Evolutionary conservation across 2,329 filamentous ascomycete species (phyloP).

Genomic region (Hirsutella minnesotensis): DNA sequence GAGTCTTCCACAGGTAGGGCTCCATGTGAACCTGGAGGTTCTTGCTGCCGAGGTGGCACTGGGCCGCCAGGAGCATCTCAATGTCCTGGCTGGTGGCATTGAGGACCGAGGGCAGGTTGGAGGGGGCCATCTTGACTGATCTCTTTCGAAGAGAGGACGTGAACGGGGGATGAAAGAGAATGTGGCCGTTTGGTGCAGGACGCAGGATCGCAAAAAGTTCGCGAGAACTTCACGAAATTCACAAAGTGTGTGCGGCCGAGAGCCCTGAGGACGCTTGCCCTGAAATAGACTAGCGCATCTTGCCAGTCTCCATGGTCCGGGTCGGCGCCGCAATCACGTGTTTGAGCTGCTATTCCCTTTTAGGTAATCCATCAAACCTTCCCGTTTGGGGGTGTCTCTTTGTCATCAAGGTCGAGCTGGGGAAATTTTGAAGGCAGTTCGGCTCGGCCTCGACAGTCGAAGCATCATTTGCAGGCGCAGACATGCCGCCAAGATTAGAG

Average conservation of each 20-base stretch:
- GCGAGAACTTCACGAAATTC: slow-evolving; percentile 23
- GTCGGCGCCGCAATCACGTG: not conserved
- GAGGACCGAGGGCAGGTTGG: slow-evolving; percentile 89
- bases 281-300: slow-evolving; percentile 9
- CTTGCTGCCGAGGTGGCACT: slow-evolving; percentile 95
- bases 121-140: slow-evolving; percentile 77
- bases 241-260: slow-evolving; percentile 28
- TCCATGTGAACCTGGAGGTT: slow-evolving; percentile 99
- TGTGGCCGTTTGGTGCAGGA: slow-evolving; percentile 16
- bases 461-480: slow-evolving; percentile 14
- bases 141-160: slow-evolving; percentile 21
- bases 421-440: slow-evolving; percentile 22
- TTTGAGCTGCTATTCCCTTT: not conserved
- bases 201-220: slow-evolving; percentile 29
- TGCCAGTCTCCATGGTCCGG: not conserved
- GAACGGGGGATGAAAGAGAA: slow-evolving; percentile 12
- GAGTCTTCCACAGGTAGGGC: slow-evolving; percentile 99
- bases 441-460: not conserved
- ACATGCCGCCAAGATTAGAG: slow-evolving; percentile 58
- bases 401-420: not conserved
- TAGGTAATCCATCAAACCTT: not conserved
- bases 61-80: slow-evolving; percentile 97
- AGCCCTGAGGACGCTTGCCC: slow-evolving; percentile 21
- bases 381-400: not conserved
- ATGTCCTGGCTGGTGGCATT: slow-evolving; percentile 97